Evolutionary conservation across 169 alveolate species (phyloP).

Genomic region (Theileria sp.): DNA sequence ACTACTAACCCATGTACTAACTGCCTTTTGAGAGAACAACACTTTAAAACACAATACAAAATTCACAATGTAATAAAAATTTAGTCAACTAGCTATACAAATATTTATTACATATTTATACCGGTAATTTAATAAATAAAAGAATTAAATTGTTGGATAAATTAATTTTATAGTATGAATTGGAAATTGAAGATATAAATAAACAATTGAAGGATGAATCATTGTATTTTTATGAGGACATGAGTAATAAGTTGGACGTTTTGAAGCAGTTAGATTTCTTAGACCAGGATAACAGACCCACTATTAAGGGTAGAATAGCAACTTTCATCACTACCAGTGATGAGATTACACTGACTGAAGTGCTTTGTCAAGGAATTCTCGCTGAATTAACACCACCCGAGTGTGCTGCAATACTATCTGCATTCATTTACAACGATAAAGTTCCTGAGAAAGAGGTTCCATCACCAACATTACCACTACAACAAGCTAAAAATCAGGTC

Average conservation of each 20-base stretch:
- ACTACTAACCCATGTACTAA: slow-evolving; percentile 64
- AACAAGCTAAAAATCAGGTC: slow-evolving; percentile 71
- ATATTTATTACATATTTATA: neutral
- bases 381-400: slow-evolving; percentile 72
- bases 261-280: slow-evolving; percentile 77
- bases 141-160: neutral
- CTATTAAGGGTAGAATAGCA: slow-evolving; percentile 85
- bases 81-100: neutral
- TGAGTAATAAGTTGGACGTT: slow-evolving; percentile 79
- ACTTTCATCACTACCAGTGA: slow-evolving; percentile 82
- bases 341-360: slow-evolving; percentile 82
- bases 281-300: slow-evolving; percentile 76
- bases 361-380: slow-evolving; percentile 70
- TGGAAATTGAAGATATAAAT: slow-evolving; percentile 73
- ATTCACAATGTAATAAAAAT: slow-evolving; percentile 18
- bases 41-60: slow-evolving; percentile 64
- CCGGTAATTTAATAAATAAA: neutral
- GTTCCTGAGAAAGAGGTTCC: slow-evolving; percentile 78
- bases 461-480: slow-evolving; percentile 74
- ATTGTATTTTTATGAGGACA: slow-evolving; percentile 76
- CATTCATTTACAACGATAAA: slow-evolving; percentile 74
- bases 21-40: slow-evolving; percentile 75
- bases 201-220: slow-evolving; percentile 76
- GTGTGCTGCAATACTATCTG: slow-evolving; percentile 78
- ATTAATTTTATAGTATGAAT: slow-evolving; percentile 47